Evolutionary conservation across 371 early-diverging fungal genomes (phyloP), one percentile per base, ranked within the genome.

Genomic region (Phascolomyces articulosus): DNA sequence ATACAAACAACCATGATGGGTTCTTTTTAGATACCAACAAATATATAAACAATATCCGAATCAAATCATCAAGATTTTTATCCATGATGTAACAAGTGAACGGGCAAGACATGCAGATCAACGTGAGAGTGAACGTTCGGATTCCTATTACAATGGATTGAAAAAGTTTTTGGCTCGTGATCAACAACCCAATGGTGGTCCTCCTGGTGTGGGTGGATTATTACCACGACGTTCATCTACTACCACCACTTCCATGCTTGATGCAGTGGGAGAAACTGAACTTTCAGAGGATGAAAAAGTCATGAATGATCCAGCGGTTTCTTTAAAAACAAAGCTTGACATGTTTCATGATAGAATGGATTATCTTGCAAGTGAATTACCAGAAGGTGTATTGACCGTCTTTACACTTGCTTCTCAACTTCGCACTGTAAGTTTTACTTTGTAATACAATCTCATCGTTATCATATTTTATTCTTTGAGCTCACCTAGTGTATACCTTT

Each of bases 11-110:
- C n/a, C n/a, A n/a, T n/a, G 2, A 26, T 20, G 58, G 13, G n/a
- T 34, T 0, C 6, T 34, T 6, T 15, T 40, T 63, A 80, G 78
- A 16, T 87, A 86, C 61, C 75, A 75, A 11, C 66, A 70, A 31
- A 74, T 87, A 11, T 75, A 79, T 48, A 60, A 68, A n/a, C 63
- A 71, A 27, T 79, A 70, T 58, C 87, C 87, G 3, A 73, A 79
- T 44, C 85, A 81, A 31, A 70, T 91, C 54, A 64, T 85, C 64
- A 87, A 86, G 68, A 83, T 91, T 21, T 88, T 89, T 60, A 91
- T 91, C 40, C 86, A 86, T 40, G 86, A 89, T 69, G 87, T 89
- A 1, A 80, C 83, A 2, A 80, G 77, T 11, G 74, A 75, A 27
- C 72, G 80, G 8, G 79, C 82, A 11, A 66, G 64, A 9, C 41